Percentiles rank a stretch among this genome's conserved stretches.
Evolutionary conservation across 495 filamentous ascomycete genomes (phyloP).

Genomic region (Annulohypoxylon maeteangense): DNA sequence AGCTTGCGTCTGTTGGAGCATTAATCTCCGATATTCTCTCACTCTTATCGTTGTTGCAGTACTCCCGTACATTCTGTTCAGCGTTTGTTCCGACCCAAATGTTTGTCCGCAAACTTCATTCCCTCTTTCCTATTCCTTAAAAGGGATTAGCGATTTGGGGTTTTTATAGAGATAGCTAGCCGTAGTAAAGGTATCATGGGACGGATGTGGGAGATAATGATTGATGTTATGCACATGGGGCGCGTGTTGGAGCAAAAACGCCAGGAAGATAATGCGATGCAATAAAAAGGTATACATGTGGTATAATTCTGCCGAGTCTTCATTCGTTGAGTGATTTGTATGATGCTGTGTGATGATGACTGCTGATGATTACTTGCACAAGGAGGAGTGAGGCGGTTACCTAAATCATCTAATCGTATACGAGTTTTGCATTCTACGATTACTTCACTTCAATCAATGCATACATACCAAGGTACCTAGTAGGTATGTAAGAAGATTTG

Average conservation of each 20-base stretch:
- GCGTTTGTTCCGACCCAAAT: neutral
- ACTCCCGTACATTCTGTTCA: slow-evolving; percentile 3
- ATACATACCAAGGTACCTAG: too few relatives aligned
- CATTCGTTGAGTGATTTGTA: neutral
- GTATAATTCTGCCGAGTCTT: neutral
- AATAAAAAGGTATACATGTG: slow-evolving; percentile 16
- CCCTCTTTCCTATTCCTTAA: neutral
- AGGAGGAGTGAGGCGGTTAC: too few relatives aligned
- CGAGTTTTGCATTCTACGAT: neutral
- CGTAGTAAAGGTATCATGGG: neutral
- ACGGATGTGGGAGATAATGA: slow-evolving; percentile 1
- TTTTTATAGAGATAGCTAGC: slow-evolving; percentile 13
- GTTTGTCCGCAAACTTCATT: neutral
- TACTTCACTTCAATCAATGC: neutral
- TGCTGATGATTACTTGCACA: too few relatives aligned
- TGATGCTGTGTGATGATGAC: neutral
- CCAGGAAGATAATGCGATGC: slow-evolving; percentile 23
- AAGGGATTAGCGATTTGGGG: slow-evolving; percentile 18
- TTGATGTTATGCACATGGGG: slow-evolving; percentile 19
- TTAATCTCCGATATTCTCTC: slow-evolving; percentile 59
- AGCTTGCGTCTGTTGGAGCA: slow-evolving; percentile 95
- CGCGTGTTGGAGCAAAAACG: slow-evolving; percentile 13
- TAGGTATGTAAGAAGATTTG: neutral
- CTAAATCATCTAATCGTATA: too few relatives aligned
- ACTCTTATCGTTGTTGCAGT: neutral